Evolutionary conservation across 2,329 filamentous ascomycete species (phyloP), one percentile per base, ranked within the genome.

Genomic region (Fusarium begoniae): DNA sequence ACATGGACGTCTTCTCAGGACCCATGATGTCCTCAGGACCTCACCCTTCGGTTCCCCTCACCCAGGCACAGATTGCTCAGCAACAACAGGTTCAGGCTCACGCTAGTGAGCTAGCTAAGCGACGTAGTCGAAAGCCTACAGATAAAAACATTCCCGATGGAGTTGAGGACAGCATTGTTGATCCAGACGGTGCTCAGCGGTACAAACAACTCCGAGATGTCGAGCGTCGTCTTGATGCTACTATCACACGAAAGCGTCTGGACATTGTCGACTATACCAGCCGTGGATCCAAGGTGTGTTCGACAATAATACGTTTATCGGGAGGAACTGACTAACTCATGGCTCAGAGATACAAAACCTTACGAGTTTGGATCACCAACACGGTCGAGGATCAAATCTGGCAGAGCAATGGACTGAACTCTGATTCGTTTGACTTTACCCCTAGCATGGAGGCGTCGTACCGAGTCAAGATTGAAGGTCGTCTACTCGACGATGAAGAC

Each of bases 71-170:
- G 77, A 83, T 88, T 67, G 82, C 81, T 38, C 83, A 84, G 73
- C 86, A 89, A 70, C 87, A 89, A 72, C 87, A 87, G 69, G 82
- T 84, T 43, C 85, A 87, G 67, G 85, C 84, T 30, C 86, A 84
- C 74, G 89, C 90, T 50, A 88, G 87, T 75, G 92, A 94, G 81
- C 87, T 90, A 72, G 91, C 93, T 51, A 94, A 95, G 82, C 91
- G 95, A 70, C 91, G 94, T 76, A 94, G 94, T 80, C 91, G 92
- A 80, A 97, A 96, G 83, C 96, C 96, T 3, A 98, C 95, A 66
- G 96, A 99, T 83, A 97, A 94, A 87, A 96, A 94, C 78, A 91
- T 99, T 32, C 95, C 96, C 44, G 95, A 98, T 74, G 95, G 94
- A 63, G 88, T 98, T 50, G 95, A 97, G 77, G 91, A 94, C 54